Conservation (phyloP, 176 grass and related monocot genomes). For the Oryza rufipogon region DNA sequence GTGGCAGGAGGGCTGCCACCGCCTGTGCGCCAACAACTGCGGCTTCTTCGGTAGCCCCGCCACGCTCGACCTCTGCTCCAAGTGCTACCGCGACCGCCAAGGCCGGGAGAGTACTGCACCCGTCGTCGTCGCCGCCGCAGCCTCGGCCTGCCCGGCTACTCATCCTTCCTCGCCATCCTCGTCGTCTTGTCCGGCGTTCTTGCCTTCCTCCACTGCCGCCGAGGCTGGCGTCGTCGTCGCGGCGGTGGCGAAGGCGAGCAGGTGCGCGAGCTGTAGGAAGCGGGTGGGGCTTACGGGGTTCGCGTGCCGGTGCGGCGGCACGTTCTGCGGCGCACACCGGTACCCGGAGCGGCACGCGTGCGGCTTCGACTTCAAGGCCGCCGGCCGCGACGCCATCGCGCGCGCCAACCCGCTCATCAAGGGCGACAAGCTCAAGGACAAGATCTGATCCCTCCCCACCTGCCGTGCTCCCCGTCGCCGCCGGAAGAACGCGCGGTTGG, state of each 20-base stretch:
- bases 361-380: constrained; percentile 53
- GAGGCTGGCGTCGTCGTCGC: background rate
- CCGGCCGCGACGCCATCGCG: constrained; percentile 49
- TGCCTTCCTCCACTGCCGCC: background rate
- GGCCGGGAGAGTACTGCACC: background rate
- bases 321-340: constrained; percentile 49
- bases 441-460: constrained; percentile 12
- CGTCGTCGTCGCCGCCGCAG: no score
- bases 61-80: constrained; percentile 54
- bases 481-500: background rate
- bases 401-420: constrained; percentile 52
- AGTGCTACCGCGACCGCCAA: constrained; percentile 45
- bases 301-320: constrained; percentile 46
- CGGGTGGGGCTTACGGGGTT: constrained; percentile 48
- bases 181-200: background rate
- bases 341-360: constrained; percentile 55
- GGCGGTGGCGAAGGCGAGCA: background rate
- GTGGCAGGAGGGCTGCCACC: constrained; percentile 43
- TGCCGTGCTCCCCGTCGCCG: background rate
- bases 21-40: constrained; percentile 50
- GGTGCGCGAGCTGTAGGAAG: constrained; percentile 45
- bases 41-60: constrained; percentile 53
- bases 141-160: background rate
- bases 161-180: no score
- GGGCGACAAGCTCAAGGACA: constrained; percentile 51